A percentile compares a stretch with the other conserved stretches of the same genome.
These are phyloP conservation scores for Hypholoma sublateritium DNA, from an alignment of 768 basidiomycete genomes.

Conservation along the genomic window DNA sequence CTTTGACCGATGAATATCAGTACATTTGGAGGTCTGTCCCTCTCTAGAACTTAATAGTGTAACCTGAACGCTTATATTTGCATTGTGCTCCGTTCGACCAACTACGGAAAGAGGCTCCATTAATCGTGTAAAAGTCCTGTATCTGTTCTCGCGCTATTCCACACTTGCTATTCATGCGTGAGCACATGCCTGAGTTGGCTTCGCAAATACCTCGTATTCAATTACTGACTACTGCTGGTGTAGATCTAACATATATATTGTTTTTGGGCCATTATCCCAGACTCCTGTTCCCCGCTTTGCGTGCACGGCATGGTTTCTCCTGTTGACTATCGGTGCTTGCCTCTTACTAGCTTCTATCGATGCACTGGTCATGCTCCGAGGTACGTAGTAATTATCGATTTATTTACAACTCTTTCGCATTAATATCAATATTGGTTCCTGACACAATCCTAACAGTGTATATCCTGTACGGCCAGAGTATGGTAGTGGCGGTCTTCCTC, in stretches of 20 bases:
- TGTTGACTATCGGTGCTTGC: conserved; percentile 11
- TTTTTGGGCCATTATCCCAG: conserved; percentile 8
- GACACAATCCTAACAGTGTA: conserved; percentile 13
- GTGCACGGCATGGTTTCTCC: conserved; percentile 16
- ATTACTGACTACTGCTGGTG: background rate
- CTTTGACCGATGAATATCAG: conserved; percentile 10
- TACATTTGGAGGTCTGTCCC: conserved; percentile 13
- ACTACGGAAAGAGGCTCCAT: conserved; percentile 8
- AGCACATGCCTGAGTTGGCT: no score
- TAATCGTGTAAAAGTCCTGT: conserved; percentile 13
- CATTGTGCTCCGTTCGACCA: no score
- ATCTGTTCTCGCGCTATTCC: conserved; percentile 16
- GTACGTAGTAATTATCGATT: background rate
- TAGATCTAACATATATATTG: conserved; percentile 10
- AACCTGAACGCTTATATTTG: background rate
- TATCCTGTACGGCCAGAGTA: conserved; percentile 14
- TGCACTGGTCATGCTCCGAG: conserved; percentile 16
- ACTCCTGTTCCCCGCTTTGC: conserved; percentile 6
- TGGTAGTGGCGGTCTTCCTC: conserved; percentile 10
- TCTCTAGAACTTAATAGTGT: background rate
- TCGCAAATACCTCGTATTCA: background rate
- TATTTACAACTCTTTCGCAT: background rate
- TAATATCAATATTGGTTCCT: background rate
- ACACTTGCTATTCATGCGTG: conserved; percentile 14
- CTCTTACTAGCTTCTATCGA: conserved; percentile 14